Evolutionary conservation across 768 basidiomycete genomes (phyloP).

Genomic region (Boletus rubescentipes): DNA sequence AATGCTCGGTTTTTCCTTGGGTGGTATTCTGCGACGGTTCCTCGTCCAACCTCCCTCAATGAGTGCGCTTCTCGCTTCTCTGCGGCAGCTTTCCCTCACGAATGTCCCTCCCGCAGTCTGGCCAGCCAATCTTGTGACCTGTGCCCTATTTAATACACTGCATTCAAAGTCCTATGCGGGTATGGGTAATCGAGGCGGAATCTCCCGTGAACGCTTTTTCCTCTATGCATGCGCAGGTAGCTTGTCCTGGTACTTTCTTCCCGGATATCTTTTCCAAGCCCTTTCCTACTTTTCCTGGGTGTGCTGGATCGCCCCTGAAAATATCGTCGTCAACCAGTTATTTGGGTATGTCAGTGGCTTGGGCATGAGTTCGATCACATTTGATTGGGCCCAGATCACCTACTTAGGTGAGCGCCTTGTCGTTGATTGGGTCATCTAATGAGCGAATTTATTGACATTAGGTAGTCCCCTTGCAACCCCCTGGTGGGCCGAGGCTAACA

Average conservation of each 20-base stretch:
- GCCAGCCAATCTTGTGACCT: constrained; percentile 69
- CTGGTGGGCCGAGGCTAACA: constrained; percentile 82
- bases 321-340: constrained; percentile 68
- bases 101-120: constrained; percentile 54
- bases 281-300: constrained; percentile 61
- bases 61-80: constrained; percentile 39
- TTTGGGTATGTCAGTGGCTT: constrained; percentile 59
- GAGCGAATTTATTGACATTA: neutral
- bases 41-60: constrained; percentile 64
- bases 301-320: constrained; percentile 70
- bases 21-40: constrained; percentile 59
- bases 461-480: constrained; percentile 66
- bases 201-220: constrained; percentile 57
- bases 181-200: constrained; percentile 42
- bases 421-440: neutral
- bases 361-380: constrained; percentile 74
- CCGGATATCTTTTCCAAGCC: constrained; percentile 71
- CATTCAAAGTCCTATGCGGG: constrained; percentile 54
- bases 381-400: constrained; percentile 75
- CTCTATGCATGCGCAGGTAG: constrained; percentile 37
- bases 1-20: constrained; percentile 61
- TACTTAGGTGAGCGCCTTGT: constrained; percentile 23
- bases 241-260: constrained; percentile 54
- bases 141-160: constrained; percentile 72
- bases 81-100: neutral